These are phyloP conservation scores for Solanum verrucosum DNA, from an alignment of 257 asterid genomes.

Conservation along the genomic window DNA sequence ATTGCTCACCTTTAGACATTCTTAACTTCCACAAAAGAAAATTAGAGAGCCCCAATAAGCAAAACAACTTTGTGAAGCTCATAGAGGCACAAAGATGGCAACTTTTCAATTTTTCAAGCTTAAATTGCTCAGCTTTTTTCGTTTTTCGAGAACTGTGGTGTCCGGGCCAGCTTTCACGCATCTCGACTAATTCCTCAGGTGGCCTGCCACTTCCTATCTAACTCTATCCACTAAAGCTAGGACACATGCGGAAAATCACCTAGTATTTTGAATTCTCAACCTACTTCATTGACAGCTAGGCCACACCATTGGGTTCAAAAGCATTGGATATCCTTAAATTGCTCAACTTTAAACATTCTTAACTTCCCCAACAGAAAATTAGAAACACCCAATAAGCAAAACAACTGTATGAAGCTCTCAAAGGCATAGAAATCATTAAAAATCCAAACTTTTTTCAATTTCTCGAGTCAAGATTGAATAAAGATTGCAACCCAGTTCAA, in stretches of 20 bases:
- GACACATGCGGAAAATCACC: neutral
- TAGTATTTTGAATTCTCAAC: neutral
- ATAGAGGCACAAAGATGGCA: neutral
- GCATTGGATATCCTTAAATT: neutral
- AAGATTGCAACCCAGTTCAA: neutral
- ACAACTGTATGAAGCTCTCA: neutral
- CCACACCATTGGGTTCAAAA: neutral
- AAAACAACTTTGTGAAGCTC: neutral
- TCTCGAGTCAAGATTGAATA: neutral
- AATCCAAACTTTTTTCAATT: neutral
- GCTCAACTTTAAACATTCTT: neutral
- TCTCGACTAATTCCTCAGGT: neutral
- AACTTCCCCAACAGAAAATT: neutral
- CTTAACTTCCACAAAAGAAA: neutral
- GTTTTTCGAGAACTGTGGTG: neutral
- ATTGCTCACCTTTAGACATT: neutral
- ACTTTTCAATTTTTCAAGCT: neutral
- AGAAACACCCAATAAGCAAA: neutral
- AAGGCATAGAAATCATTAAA: neutral
- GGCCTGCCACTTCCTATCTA: neutral
- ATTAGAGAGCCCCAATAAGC: neutral
- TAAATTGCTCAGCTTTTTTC: neutral
- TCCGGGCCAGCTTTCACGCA: neutral
- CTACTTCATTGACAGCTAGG: neutral
- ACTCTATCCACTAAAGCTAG: neutral